Percentiles rank a stretch among this genome's conserved stretches.
Evolutionary conservation across 2,329 filamentous ascomycete genomes (phyloP).

Genomic region (Chaetomium sp.): DNA sequence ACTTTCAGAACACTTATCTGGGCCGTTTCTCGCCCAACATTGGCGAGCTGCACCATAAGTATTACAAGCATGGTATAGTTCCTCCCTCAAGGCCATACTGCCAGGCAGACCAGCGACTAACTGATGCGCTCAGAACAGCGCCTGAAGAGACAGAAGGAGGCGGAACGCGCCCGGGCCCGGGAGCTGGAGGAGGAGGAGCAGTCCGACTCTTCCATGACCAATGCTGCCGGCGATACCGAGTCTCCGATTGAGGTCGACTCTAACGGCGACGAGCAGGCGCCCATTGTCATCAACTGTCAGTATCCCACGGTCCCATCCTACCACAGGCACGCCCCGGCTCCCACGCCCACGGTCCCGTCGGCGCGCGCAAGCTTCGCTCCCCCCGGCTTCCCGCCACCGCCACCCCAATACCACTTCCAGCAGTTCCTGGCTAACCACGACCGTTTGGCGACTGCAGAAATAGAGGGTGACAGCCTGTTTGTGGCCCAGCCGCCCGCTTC

Average conservation of each 20-base stretch:
- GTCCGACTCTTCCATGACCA: neutral
- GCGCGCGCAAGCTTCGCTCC: neutral
- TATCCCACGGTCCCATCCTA: conserved; percentile 5
- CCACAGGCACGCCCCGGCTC: neutral
- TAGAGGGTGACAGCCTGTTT: conserved; percentile 16
- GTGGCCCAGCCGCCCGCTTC: conserved; percentile 9
- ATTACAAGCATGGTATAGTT: conserved; percentile 18
- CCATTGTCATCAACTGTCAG: conserved; percentile 20
- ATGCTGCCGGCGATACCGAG: neutral
- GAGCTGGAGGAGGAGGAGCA: neutral
- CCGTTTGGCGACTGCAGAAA: conserved; percentile 3
- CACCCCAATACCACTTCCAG: conserved; percentile 5
- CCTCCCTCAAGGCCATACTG: neutral
- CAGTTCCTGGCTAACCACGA: conserved; percentile 22
- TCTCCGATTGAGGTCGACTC: neutral
- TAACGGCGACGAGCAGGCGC: neutral
- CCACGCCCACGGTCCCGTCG: neutral
- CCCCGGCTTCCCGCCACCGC: neutral
- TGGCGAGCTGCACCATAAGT: conserved; percentile 6
- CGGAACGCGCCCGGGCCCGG: neutral
- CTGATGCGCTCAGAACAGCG: conserved; percentile 6
- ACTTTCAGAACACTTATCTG: conserved; percentile 38
- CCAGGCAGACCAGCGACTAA: conserved; percentile 5
- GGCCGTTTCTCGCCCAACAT: conserved; percentile 34
- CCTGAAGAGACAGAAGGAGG: neutral